Evolutionary conservation across 139 green algal species (phyloP).

Genomic region (Asterochloris sp.): DNA sequence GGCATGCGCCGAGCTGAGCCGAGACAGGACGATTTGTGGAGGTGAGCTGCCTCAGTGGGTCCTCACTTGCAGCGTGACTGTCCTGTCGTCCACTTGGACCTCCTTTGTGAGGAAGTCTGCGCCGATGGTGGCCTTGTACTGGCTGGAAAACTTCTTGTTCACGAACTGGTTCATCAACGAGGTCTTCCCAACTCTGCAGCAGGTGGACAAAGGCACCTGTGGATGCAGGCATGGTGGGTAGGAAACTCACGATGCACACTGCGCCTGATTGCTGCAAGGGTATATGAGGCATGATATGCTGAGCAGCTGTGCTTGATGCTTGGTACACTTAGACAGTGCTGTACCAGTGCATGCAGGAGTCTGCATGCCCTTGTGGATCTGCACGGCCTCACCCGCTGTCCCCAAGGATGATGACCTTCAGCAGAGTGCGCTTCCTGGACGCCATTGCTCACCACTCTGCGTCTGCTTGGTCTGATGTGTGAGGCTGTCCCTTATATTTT

Average conservation of each 20-base stretch:
- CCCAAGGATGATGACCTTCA: slow-evolving; percentile 99
- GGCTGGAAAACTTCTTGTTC: slow-evolving; percentile 97
- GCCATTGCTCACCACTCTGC: slow-evolving; percentile 15
- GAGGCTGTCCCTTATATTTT: too few relatives aligned
- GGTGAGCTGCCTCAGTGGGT: background rate
- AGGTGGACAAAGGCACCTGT: slow-evolving; percentile 1
- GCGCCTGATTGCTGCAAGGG: background rate
- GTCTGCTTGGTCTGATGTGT: too few relatives aligned
- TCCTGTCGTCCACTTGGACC: slow-evolving; percentile 93
- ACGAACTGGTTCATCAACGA: slow-evolving; percentile 99
- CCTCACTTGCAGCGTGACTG: slow-evolving; percentile 93
- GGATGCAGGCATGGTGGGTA: background rate
- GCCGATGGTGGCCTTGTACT: slow-evolving; percentile 99
- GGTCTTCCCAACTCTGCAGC: slow-evolving; percentile 93
- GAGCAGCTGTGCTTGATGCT: background rate
- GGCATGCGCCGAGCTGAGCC: too few relatives aligned
- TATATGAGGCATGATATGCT: too few relatives aligned
- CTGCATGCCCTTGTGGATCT: too few relatives aligned
- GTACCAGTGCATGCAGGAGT: background rate
- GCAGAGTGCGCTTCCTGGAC: slow-evolving; percentile 59
- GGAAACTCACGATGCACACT: background rate
- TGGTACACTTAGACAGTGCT: background rate
- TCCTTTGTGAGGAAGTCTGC: slow-evolving; percentile 99
- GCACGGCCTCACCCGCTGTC: slow-evolving; percentile 81
- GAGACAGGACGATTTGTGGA: background rate